Percentiles rank a stretch among this genome's conserved stretches.
These are phyloP conservation scores for Candida insectorum DNA, from an alignment of 805 yeast genomes.

Conservation along the genomic window DNA sequence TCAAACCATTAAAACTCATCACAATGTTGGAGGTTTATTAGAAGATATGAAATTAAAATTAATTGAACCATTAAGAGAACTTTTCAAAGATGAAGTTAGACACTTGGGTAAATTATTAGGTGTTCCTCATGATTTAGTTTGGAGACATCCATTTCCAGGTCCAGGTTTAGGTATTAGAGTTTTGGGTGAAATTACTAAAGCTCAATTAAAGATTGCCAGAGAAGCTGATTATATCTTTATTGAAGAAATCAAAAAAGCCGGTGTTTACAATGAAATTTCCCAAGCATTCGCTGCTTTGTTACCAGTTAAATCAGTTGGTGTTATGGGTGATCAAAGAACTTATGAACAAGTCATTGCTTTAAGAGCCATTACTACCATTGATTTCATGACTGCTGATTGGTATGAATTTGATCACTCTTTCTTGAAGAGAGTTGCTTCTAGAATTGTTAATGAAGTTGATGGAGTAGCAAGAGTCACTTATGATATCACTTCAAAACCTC, in stretches of 20 bases:
- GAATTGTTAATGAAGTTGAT: slow-evolving; percentile 97
- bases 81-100: slow-evolving; percentile 98
- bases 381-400: slow-evolving; percentile 99
- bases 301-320: slow-evolving; percentile 99
- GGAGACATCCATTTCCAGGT: slow-evolving; percentile 99
- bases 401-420: slow-evolving; percentile 86
- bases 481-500: slow-evolving; percentile 98
- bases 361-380: slow-evolving; percentile 96
- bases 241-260: slow-evolving; percentile 92
- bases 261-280: slow-evolving; percentile 86
- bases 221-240: slow-evolving; percentile 95
- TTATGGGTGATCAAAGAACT: slow-evolving; percentile 99
- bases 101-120: slow-evolving; percentile 92
- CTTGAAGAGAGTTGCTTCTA: slow-evolving; percentile 87
- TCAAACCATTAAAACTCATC: slow-evolving; percentile 98
- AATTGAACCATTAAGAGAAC: slow-evolving; percentile 97
- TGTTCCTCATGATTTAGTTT: slow-evolving; percentile 92
- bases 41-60: slow-evolving; percentile 98
- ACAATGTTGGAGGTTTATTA: slow-evolving; percentile 96
- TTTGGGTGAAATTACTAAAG: slow-evolving; percentile 91
- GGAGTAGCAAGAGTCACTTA: slow-evolving; percentile 99
- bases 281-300: slow-evolving; percentile 97
- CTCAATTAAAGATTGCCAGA: slow-evolving; percentile 94
- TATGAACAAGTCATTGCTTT: slow-evolving; percentile 98
- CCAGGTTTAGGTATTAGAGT: slow-evolving; percentile 99